Base-by-base conservation (phyloP, 768 basidiomycete genomes). In the Lactifluus rugatus region DNA sequence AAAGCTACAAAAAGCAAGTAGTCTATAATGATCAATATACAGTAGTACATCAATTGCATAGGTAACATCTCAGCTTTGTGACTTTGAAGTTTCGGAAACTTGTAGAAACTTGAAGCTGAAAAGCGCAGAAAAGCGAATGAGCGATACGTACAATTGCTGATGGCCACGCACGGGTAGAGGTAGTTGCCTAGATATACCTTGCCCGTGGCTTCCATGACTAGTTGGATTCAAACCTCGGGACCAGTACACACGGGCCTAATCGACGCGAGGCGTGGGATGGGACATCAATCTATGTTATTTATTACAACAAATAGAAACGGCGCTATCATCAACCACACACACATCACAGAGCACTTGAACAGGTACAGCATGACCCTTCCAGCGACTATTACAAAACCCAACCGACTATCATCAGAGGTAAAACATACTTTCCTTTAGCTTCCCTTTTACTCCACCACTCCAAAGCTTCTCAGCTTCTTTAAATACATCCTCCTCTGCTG, bases 351-450 rank as follows among this genome's bases (percentile, higher is more conserved):
- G 19, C n/a, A 49, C 6, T 32, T 11, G 23, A 26, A 49, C 53
- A 45, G 14, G 11, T 13, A 11, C n/a, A 17, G 41, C 23, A n/a
- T n/a, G n/a, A n/a, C n/a, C n/a, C n/a, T n/a, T 34, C 17, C 16
- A 2, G 11, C 6, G 16, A 11, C 52, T 32, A 26, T 25, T 39
- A 13, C 13, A 17, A 47, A 26, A 14, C 44, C 21, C 14, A 31
- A 31, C 28, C 8, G 31, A n/a, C 28, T 19, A 49, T 14, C 21
- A 46, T 63, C 62, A 87, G n/a, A 89, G 73, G 69, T 89, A 89
- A 65, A 79, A 89, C 87, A 89, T 89, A 0, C 83, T 83, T 37
- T 85, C 77, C 70, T 80, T 85, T 66, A 89, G 68, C 6, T 64
- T 68, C 2, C 75, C 78, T 16, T 67, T 62, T 16, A 86, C 82